Conservation (phyloP, 768 basidiomycete genomes). For the Rubroboletus pulcherrimus region DNA sequence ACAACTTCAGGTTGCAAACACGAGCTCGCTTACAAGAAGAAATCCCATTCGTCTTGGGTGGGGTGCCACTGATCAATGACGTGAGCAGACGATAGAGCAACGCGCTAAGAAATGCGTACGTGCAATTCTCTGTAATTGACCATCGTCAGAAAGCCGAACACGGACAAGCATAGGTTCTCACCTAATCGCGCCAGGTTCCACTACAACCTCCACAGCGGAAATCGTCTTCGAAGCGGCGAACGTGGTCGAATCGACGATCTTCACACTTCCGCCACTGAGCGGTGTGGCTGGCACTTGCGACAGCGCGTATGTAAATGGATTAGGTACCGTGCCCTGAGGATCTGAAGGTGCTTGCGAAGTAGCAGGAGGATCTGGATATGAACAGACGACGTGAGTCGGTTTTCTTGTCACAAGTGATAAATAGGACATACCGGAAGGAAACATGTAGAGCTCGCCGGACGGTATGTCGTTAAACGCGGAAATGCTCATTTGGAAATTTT, state of each 20-base stretch:
- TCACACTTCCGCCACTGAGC: conserved; percentile 49
- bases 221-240: conserved; percentile 50
- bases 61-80: conserved; percentile 57
- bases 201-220: conserved; percentile 50
- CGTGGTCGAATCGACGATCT: conserved; percentile 53
- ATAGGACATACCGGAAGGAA: conserved; percentile 31
- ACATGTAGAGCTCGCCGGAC: conserved; percentile 49
- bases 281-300: no score
- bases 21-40: conserved; percentile 44
- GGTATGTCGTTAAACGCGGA: conserved; percentile 53
- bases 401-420: background rate
- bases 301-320: no score
- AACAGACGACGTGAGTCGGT: background rate
- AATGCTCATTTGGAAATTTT: conserved; percentile 51
- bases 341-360: conserved; percentile 27
- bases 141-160: background rate
- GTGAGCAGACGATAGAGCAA: background rate
- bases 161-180: conserved; percentile 11
- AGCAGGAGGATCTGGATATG: conserved; percentile 34
- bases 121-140: conserved; percentile 46
- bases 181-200: conserved; percentile 57
- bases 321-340: no score
- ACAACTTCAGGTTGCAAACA: background rate
- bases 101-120: conserved; percentile 29
- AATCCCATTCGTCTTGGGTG: conserved; percentile 62